phyloP scores from a whole-genome alignment of 176 grass and related monocot species.

The Carex pumila region DNA sequence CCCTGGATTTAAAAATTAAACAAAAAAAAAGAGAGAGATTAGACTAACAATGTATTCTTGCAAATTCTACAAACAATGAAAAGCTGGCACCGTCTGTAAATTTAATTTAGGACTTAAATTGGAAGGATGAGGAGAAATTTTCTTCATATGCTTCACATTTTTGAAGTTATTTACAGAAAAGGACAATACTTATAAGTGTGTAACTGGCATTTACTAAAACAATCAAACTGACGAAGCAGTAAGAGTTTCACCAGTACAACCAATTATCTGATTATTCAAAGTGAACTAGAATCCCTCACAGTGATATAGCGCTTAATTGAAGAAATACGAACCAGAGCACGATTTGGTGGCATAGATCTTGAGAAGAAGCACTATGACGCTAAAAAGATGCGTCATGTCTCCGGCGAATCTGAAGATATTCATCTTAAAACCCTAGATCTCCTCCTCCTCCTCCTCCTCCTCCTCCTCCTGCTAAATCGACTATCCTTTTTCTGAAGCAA shows the following conservation, averaged over 20 bases:
- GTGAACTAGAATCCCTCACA: background rate
- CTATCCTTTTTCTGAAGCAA: background rate
- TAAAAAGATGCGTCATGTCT: slow-evolving; percentile 97
- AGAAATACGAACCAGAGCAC: slow-evolving; percentile 53
- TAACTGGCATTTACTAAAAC: background rate
- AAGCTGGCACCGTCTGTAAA: background rate
- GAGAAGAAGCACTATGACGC: slow-evolving; percentile 90
- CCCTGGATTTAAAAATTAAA: slow-evolving; percentile 30
- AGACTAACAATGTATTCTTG: background rate
- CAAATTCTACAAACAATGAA: background rate
- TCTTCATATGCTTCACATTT: background rate
- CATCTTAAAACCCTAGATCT: slow-evolving; percentile 44
- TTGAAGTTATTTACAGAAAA: background rate
- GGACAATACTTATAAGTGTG: background rate
- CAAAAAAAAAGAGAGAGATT: background rate
- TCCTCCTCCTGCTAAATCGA: too few species aligned
- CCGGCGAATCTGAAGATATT: slow-evolving; percentile 84
- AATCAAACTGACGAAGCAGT: background rate
- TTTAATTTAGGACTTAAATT: background rate
- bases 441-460: too few species aligned
- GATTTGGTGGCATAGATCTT: slow-evolving; percentile 99
- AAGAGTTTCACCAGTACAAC: background rate
- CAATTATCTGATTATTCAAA: background rate
- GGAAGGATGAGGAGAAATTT: background rate
- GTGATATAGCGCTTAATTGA: background rate